phyloP scores from a whole-genome alignment of 1,284 basidiomycete species.

The Papiliotrema laurentii region DNA sequence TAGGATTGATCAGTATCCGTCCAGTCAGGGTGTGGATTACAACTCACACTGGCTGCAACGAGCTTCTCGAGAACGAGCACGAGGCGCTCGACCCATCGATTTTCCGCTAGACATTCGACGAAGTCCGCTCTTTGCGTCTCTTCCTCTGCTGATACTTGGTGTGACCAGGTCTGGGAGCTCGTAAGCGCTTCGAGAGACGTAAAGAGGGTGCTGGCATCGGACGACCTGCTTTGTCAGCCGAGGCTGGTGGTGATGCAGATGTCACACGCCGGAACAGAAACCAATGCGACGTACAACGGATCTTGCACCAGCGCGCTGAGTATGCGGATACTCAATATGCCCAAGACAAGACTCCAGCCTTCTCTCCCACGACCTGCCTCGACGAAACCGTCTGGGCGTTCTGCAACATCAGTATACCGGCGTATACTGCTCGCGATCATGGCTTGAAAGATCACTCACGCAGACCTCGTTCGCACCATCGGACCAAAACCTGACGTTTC shows the following conservation, averaged over 20 bases:
- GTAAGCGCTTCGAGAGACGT: conserved; percentile 8
- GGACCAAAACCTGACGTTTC: conserved; percentile 11
- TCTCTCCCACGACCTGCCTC: neutral
- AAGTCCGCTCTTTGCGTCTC: conserved; percentile 8
- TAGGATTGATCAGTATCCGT: neutral
- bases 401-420: neutral
- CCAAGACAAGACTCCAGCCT: neutral
- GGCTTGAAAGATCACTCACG: neutral
- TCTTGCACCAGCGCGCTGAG: neutral
- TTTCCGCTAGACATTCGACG: conserved; percentile 9
- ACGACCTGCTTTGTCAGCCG: conserved; percentile 3
- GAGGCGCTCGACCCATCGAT: conserved; percentile 32
- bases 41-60: conserved; percentile 28
- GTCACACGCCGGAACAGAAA: no score
- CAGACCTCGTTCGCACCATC: conserved; percentile 15
- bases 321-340: neutral
- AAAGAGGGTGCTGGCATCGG: conserved; percentile 1
- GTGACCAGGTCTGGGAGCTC: conserved; percentile 12
- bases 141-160: no score
- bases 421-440: no score
- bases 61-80: conserved; percentile 25
- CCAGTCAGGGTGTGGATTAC: neutral
- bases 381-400: neutral
- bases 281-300: neutral
- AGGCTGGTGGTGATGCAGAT: neutral